Evolutionary conservation across 495 filamentous ascomycete genomes (phyloP).

Genomic region (Aspergillus funiculosus): DNA sequence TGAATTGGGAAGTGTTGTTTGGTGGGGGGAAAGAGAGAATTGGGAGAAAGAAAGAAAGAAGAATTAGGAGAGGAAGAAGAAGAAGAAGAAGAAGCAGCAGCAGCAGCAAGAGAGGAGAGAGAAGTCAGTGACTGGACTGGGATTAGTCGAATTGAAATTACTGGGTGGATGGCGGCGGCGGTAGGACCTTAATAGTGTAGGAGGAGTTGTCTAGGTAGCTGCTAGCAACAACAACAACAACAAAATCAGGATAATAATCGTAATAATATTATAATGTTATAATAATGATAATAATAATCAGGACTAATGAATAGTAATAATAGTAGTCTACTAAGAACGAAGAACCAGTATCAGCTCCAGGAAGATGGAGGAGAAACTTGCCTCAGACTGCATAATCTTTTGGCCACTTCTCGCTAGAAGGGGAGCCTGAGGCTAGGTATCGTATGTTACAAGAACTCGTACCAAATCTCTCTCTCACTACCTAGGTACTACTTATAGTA

Average conservation of each 20-base stretch:
- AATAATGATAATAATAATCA: constrained; percentile 2
- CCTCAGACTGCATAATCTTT: constrained; percentile 2
- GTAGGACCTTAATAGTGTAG: background rate
- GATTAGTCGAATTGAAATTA: too few relatives aligned
- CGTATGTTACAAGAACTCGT: too few relatives aligned
- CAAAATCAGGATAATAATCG: background rate
- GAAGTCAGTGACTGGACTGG: background rate
- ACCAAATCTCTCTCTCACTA: too few relatives aligned
- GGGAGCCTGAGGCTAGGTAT: background rate
- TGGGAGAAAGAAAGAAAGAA: constrained; percentile 7
- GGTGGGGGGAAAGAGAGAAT: constrained; percentile 9
- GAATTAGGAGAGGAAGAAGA: constrained; percentile 19
- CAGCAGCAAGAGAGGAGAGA: background rate
- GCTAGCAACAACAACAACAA: background rate
- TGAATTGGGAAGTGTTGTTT: constrained; percentile 2
- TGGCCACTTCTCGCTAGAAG: constrained; percentile 15
- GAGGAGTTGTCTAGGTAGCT: background rate
- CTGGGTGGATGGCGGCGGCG: background rate
- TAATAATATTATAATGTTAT: background rate
- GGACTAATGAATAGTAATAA: background rate
- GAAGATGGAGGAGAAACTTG: too few relatives aligned
- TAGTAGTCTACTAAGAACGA: too few relatives aligned
- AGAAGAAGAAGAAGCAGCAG: constrained; percentile 17
- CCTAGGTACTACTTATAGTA: too few relatives aligned
- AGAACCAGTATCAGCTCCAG: constrained; percentile 1